Evolutionary conservation across 2,329 filamentous ascomycete species (phyloP), one percentile per base, ranked within the genome.

Genomic region (Colletotrichum higginsianum): DNA sequence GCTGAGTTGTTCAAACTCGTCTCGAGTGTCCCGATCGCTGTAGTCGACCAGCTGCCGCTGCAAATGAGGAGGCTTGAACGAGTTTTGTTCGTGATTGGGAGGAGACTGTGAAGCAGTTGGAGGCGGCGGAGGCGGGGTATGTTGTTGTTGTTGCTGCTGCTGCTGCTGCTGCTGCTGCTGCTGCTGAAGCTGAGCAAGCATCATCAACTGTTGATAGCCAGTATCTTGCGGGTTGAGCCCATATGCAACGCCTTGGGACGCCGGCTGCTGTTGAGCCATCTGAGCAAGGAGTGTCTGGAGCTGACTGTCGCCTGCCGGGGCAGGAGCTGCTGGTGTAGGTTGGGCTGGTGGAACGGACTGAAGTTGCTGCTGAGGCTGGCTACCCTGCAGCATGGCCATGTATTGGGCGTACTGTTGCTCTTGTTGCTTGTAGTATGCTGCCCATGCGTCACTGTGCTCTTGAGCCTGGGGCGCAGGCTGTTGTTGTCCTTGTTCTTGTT

Each of bases 211-310:
- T 75, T 83, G 81, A 58, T 84, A 84, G 4, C 83, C 80, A 5
- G 80, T 76, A 47, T 85, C 83, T 61, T 80, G 81, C 5, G 82
- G 79, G 70, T 83, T 81, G 11, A 82, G 75, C 61, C 78, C 79
- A 57, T 74, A 73, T 9, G 76, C 71, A 44, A 71, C 79, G 68
- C 75, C 68, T 42, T 42, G 66, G 16, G 50, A 61, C 13, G 66
- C n/a, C 7, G 66, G 38, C 52, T 78, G 77, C 15, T 76, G 68
- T 68, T 84, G 83, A 72, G 80, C 80, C 52, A 86, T 82, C 58
- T 82, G 82, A 12, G 83, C 82, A 47, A 85, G 75, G n/a, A 85
- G 80, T 9, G 84, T 84, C 74, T 86, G 83, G 4, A 85, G 78
- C 69, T 85, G 82, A 12, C 74, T 79, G 58, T 84, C 71, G 5